A percentile compares a stretch with the other conserved stretches of the same genome.
Evolutionary conservation across 2,329 filamentous ascomycete genomes (phyloP).

Genomic region (Lithohypha guttulata): DNA sequence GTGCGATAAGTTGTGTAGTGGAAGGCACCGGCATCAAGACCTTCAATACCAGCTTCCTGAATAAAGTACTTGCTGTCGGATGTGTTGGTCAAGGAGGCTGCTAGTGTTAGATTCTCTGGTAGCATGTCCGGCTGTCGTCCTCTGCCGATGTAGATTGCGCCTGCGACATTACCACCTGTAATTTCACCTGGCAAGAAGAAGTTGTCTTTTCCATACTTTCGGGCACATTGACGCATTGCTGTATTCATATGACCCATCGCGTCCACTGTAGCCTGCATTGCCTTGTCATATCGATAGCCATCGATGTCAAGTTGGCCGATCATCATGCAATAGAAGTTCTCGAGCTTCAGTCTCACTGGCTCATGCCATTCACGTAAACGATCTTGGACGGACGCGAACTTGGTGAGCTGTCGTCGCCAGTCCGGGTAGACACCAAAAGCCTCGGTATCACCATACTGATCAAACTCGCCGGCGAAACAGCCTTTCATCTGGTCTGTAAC

Average conservation of each 20-base stretch:
- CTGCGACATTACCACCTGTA: slow-evolving; percentile 50
- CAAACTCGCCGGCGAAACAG: slow-evolving; percentile 54
- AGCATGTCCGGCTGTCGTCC: slow-evolving; percentile 47
- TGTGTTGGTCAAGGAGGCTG: slow-evolving; percentile 38
- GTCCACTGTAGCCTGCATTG: slow-evolving; percentile 53
- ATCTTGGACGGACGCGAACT: slow-evolving; percentile 58
- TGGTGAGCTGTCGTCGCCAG: slow-evolving; percentile 53
- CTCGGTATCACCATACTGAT: slow-evolving; percentile 54
- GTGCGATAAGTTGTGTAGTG: slow-evolving; percentile 55
- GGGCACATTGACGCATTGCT: slow-evolving; percentile 47
- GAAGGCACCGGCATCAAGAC: slow-evolving; percentile 51
- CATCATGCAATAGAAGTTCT: slow-evolving; percentile 52
- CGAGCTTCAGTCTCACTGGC: slow-evolving; percentile 46
- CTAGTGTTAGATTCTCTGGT: slow-evolving; percentile 37
- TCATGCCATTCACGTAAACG: slow-evolving; percentile 54
- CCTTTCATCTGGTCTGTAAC: slow-evolving; percentile 40
- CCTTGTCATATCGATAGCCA: slow-evolving; percentile 58
- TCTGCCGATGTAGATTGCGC: slow-evolving; percentile 51
- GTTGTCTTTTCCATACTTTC: slow-evolving; percentile 48
- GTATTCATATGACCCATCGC: slow-evolving; percentile 48
- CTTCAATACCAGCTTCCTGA: slow-evolving; percentile 36
- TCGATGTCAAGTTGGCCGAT: slow-evolving; percentile 55
- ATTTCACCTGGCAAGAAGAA: slow-evolving; percentile 57
- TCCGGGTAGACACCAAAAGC: slow-evolving; percentile 54
- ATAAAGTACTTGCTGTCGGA: slow-evolving; percentile 39